Percentiles rank a stretch among this genome's conserved stretches.
phyloP scores from a whole-genome alignment of 2,329 filamentous ascomycete species.

The Scytalidium lignicola region DNA sequence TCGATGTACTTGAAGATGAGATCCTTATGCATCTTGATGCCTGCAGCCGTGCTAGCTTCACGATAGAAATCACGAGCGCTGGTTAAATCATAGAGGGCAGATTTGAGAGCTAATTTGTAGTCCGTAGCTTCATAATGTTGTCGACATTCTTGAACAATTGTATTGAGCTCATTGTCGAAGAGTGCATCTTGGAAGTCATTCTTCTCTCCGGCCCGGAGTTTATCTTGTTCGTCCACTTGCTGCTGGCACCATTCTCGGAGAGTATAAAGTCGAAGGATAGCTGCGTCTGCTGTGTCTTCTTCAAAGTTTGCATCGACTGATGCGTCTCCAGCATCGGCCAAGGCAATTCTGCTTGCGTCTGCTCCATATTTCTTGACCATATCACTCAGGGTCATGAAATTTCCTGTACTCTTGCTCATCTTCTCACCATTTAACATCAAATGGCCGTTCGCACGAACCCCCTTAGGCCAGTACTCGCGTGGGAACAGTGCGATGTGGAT shows the following conservation, averaged over 20 bases:
- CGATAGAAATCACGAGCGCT: constrained; percentile 86
- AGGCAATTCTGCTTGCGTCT: constrained; percentile 83
- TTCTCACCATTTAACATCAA: constrained; percentile 94
- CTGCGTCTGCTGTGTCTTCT: constrained; percentile 88
- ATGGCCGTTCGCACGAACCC: constrained; percentile 86
- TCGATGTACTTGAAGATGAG: constrained; percentile 77
- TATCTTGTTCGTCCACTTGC: constrained; percentile 62
- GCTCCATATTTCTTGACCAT: constrained; percentile 89
- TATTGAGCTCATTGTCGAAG: constrained; percentile 91
- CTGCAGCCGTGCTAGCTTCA: constrained; percentile 69
- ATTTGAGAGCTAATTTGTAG: constrained; percentile 84
- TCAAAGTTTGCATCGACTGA: constrained; percentile 97
- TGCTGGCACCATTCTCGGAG: constrained; percentile 92
- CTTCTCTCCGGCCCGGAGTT: constrained; percentile 70
- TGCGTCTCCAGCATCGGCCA: constrained; percentile 91
- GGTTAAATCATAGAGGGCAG: constrained; percentile 86
- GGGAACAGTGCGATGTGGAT: constrained; percentile 88
- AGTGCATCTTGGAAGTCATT: constrained; percentile 80
- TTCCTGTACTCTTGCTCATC: constrained; percentile 97
- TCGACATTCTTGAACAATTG: constrained; percentile 70
- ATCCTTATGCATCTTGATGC: constrained; percentile 81
- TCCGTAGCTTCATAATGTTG: constrained; percentile 74
- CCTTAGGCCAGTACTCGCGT: constrained; percentile 80
- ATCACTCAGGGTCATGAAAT: constrained; percentile 89
- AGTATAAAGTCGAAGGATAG: constrained; percentile 76